A percentile compares a stretch with the other conserved stretches of the same genome.
These are phyloP conservation scores for Gossypium gossypioides DNA, from an alignment of 441 rosid genomes.

Conservation along the genomic window DNA sequence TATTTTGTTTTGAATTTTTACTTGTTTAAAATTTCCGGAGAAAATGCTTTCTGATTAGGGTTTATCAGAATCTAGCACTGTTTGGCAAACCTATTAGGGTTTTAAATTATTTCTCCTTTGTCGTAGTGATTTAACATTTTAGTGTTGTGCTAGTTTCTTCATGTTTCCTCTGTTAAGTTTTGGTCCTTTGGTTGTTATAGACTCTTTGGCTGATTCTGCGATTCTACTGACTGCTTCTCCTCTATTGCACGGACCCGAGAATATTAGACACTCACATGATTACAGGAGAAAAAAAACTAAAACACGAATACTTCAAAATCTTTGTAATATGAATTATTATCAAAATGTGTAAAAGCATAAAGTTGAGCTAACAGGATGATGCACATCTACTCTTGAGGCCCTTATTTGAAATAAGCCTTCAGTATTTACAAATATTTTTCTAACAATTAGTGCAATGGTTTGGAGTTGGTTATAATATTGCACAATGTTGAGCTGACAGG, in stretches of 20 bases:
- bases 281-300: neutral
- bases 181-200: neutral
- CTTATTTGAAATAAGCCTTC: neutral
- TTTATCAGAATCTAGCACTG: neutral
- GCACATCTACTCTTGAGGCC: neutral
- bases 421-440: neutral
- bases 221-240: neutral
- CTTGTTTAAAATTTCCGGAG: neutral
- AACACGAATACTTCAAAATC: neutral
- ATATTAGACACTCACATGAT: neutral
- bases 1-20: neutral
- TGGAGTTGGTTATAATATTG: neutral
- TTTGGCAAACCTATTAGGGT: slow-evolving; percentile 2
- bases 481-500: neutral
- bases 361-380: too few relatives aligned
- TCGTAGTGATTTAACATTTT: neutral
- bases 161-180: neutral
- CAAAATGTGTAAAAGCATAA: neutral
- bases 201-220: neutral
- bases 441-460: neutral
- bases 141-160: neutral
- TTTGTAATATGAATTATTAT: neutral
- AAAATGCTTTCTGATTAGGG: neutral
- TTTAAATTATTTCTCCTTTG: neutral
- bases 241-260: neutral